phyloP scores from a whole-genome alignment of 1,284 basidiomycete species.

The Sporisorium graminicola region DNA sequence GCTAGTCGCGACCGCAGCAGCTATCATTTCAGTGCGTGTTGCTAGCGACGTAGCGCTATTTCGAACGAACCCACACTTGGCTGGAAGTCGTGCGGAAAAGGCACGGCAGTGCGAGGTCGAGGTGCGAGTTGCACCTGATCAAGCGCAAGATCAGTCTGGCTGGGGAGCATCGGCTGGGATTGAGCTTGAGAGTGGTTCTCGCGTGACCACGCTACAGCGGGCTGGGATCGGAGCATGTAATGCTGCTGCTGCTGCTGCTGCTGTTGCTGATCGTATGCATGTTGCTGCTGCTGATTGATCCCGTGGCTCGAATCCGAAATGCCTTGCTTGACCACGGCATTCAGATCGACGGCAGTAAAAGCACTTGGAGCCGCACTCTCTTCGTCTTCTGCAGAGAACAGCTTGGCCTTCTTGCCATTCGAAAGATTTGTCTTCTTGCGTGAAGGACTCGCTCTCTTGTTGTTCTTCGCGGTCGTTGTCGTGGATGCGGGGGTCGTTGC shows the following conservation, averaged over 20 bases:
- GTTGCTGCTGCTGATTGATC: neutral
- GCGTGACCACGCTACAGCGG: neutral
- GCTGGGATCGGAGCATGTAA: neutral
- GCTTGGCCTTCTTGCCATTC: conserved; percentile 22
- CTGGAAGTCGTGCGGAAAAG: conserved; percentile 6
- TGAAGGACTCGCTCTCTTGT: conserved; percentile 14
- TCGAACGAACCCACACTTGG: neutral
- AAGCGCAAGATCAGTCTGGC: neutral
- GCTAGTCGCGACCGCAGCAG: too few relatives aligned
- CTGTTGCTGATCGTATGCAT: neutral
- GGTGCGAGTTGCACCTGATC: conserved; percentile 5
- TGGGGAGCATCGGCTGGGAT: neutral
- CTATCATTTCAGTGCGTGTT: neutral
- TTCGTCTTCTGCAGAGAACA: neutral
- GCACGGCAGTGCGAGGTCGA: conserved; percentile 5
- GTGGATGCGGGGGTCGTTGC: neutral
- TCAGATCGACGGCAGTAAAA: neutral
- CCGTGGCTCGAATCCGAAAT: neutral
- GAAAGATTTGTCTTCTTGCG: conserved; percentile 16
- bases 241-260: neutral
- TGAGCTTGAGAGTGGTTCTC: neutral
- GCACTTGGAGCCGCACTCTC: neutral
- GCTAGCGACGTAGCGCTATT: conserved; percentile 1
- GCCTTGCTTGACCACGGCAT: neutral
- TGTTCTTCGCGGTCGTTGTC: neutral